Evolutionary conservation across 108 stramenopile genomes (phyloP).

Genomic region (Schizochytrium sp.): DNA sequence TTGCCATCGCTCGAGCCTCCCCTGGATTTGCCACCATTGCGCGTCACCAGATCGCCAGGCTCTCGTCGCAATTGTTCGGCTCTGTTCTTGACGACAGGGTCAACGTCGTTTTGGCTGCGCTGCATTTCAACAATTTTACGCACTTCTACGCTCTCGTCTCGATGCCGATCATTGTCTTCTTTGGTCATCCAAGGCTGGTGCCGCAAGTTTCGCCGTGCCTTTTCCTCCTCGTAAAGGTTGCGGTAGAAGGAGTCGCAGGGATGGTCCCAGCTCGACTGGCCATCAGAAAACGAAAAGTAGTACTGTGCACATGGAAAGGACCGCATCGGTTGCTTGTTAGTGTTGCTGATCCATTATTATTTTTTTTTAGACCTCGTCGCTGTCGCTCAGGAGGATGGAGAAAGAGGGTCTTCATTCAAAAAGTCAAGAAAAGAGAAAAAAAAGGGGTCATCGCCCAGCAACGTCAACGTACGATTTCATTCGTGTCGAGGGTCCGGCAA

Average conservation of each 20-base stretch:
- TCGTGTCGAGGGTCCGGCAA: conserved; percentile 54
- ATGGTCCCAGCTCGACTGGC: conserved; percentile 61
- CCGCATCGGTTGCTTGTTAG: too few relatives aligned
- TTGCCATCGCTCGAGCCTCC: too few relatives aligned
- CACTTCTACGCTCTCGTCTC: background rate
- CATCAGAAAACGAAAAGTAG: conserved; percentile 59
- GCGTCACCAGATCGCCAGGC: too few relatives aligned
- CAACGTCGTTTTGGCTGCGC: background rate
- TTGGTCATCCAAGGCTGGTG: background rate
- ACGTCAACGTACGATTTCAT: conserved; percentile 34
- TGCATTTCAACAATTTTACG: background rate
- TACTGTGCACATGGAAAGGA: conserved; percentile 16
- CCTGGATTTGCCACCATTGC: too few relatives aligned
- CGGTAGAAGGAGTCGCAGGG: conserved; percentile 62
- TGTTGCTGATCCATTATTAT: too few relatives aligned
- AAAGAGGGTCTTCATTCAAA: too few relatives aligned
- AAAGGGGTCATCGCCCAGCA: too few relatives aligned
- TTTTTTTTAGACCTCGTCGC: too few relatives aligned
- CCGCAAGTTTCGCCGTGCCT: conserved; percentile 23
- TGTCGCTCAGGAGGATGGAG: too few relatives aligned
- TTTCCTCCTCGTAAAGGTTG: conserved; percentile 56
- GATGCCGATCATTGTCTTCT: background rate
- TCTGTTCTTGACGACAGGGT: too few relatives aligned
- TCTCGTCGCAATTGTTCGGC: too few relatives aligned
- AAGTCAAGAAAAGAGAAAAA: too few relatives aligned